Evolutionary conservation across 805 yeast genomes (phyloP).

Genomic region (Cyberlindnera subsufficiens): DNA sequence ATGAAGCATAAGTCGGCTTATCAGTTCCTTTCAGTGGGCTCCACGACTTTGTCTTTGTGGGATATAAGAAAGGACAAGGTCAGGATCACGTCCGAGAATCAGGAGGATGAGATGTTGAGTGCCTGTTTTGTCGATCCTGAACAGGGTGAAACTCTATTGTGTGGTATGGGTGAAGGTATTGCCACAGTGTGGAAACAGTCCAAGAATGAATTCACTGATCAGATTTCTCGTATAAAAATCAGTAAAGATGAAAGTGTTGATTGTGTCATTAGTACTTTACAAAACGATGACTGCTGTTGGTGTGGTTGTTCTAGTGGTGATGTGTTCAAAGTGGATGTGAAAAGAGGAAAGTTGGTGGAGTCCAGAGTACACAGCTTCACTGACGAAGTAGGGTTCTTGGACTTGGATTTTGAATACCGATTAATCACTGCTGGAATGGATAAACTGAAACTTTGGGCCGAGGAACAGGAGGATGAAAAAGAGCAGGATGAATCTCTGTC

Average conservation of each 20-base stretch:
- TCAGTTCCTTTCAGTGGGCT: constrained; percentile 75
- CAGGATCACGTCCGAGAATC: constrained; percentile 70
- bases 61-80: constrained; percentile 57
- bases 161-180: constrained; percentile 90
- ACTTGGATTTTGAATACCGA: constrained; percentile 76
- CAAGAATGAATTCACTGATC: constrained; percentile 67
- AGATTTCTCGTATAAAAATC: constrained; percentile 68
- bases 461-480: constrained; percentile 27
- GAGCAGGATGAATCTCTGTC: constrained; percentile 19
- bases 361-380: constrained; percentile 56
- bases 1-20: constrained; percentile 69
- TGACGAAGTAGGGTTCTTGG: constrained; percentile 76
- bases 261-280: constrained; percentile 39
- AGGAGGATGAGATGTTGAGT: constrained; percentile 85
- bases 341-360: constrained; percentile 57
- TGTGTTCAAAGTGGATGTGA: constrained; percentile 60
- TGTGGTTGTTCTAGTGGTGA: constrained; percentile 77
- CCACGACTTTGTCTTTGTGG: constrained; percentile 72
- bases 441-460: constrained; percentile 69
- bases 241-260: constrained; percentile 70
- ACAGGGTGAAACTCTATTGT: constrained; percentile 57
- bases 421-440: constrained; percentile 83
- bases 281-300: constrained; percentile 53
- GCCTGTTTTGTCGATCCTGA: constrained; percentile 63
- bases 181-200: constrained; percentile 80